A percentile compares a stretch with the other conserved stretches of the same genome.
These are phyloP conservation scores for Komagataella mondaviorum DNA, from an alignment of 805 yeast genomes.

Conservation along the genomic window DNA sequence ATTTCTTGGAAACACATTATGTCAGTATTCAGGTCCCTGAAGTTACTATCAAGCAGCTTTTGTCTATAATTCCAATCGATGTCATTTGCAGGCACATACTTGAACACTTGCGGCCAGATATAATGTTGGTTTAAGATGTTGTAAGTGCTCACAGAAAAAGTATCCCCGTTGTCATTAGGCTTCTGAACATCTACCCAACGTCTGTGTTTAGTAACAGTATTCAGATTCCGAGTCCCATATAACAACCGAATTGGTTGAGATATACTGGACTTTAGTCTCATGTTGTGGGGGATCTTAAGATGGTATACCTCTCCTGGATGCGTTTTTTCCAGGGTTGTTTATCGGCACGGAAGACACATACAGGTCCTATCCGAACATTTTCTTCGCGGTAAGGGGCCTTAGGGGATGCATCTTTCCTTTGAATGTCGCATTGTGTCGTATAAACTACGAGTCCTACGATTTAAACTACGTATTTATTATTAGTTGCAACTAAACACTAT, in stretches of 20 bases:
- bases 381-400: neutral
- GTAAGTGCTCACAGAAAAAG: slow-evolving; percentile 18
- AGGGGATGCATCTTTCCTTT: neutral
- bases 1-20: slow-evolving; percentile 49
- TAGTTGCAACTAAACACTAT: neutral
- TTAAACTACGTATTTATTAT: neutral
- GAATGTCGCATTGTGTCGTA: neutral
- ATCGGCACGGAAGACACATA: neutral
- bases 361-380: neutral
- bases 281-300: neutral
- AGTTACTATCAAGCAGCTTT: slow-evolving; percentile 23
- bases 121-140: slow-evolving; percentile 28
- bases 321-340: neutral
- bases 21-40: slow-evolving; percentile 27
- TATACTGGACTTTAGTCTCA: neutral
- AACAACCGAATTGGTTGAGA: neutral
- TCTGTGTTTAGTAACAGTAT: neutral
- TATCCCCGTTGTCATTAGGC: neutral
- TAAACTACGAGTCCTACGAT: neutral
- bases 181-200: neutral
- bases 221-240: neutral
- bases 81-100: slow-evolving; percentile 30
- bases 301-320: neutral
- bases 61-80: slow-evolving; percentile 38
- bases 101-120: slow-evolving; percentile 45